Conservation (phyloP, 2,329 filamentous ascomycete species). For the Sporothrix inflata region DNA sequence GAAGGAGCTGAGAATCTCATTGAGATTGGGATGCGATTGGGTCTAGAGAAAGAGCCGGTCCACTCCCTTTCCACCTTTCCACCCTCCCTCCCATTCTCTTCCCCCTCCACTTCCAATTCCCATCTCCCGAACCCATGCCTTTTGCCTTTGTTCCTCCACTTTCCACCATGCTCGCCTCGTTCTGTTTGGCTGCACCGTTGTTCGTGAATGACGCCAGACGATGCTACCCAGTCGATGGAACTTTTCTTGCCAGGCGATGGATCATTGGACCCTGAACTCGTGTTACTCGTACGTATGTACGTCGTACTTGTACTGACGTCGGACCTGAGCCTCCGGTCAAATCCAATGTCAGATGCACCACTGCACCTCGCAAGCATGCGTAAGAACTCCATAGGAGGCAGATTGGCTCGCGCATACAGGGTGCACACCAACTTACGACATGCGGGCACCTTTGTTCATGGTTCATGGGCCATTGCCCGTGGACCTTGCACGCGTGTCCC, state of each 20-base stretch:
- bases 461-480: background rate
- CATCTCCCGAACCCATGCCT: background rate
- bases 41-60: background rate
- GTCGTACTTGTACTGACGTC: too few relatives aligned
- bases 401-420: background rate
- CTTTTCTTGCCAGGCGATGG: background rate
- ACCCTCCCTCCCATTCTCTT: background rate
- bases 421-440: background rate
- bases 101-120: background rate
- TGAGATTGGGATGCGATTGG: slow-evolving; percentile 21
- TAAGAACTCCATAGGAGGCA: background rate
- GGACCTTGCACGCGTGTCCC: background rate
- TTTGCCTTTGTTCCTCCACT: background rate
- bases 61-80: background rate
- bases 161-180: background rate
- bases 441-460: background rate
- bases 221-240: background rate
- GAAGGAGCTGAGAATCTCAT: slow-evolving; percentile 13
- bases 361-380: background rate
- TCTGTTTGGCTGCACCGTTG: background rate
- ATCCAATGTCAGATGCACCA: too few relatives aligned
- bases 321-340: too few relatives aligned
- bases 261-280: slow-evolving; percentile 6
- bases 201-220: background rate
- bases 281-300: background rate